Base-by-base conservation (phyloP, 1,284 basidiomycete species). In the Phlebopus sp. region DNA sequence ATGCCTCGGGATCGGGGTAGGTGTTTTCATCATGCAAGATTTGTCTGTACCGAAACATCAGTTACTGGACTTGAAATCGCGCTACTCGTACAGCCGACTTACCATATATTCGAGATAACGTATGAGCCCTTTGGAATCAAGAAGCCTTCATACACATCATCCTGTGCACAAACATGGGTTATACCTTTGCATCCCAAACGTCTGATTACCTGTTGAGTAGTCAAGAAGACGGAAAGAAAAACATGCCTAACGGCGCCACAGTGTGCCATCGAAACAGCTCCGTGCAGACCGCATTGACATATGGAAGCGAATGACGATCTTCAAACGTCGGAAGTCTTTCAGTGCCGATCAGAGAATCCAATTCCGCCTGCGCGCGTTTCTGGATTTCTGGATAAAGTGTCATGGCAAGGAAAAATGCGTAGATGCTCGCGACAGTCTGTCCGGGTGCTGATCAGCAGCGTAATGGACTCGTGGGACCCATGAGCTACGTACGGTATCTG, bases 1-100 rank as follows among this genome's bases (percentile, higher is more conserved):
- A 66, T 1, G 42, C 32, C 2, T 5, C n/a, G 1, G 59, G 56
- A 27, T 63, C 45, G 1, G 56, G 50, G 38, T 66, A 63, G 2
- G 18, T 51, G 5, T 44, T 37, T 5, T 47, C 47, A 25, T 63
- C 50, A 3, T 37, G 32, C 1, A 62, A 49, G 23, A 63, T 25
- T 1, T 25, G 35, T 57, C 63, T 42, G 9, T n/a, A 6, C 4
- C 21, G 32, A 9, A 18, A 43, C n/a, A n/a, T n/a, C n/a, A n/a
- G n/a, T n/a, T n/a, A n/a, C n/a, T n/a, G n/a, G n/a, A n/a, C n/a
- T n/a, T 23, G 21, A 23, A 23, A 23, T 23, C 21, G 6, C 21
- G 21, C 27, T 29, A 29, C 2, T 11, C 4, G 7, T 29, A 29
- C 27, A 9, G 8, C 2, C 9, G 25, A 32, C 13, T 15, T 41